A percentile compares a stretch with the other conserved stretches of the same genome.
Conservation (phyloP, 2,329 filamentous ascomycete genomes). For the Hirsutella minnesotensis region DNA sequence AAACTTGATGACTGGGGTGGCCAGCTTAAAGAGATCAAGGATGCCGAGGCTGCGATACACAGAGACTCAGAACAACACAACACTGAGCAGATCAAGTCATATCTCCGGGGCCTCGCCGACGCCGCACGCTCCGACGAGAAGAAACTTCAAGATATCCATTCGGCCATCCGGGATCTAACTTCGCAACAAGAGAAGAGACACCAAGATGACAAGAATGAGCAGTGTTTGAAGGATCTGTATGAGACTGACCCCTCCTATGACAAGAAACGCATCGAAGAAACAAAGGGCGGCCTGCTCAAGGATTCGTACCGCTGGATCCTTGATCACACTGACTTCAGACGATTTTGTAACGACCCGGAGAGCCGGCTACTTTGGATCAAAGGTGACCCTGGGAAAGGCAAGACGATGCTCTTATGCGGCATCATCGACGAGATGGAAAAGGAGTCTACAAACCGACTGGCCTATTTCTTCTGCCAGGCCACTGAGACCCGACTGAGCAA, state of each 20-base stretch:
- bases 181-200: slow-evolving; percentile 5
- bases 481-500: slow-evolving; percentile 23
- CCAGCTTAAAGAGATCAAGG: slow-evolving; percentile 14
- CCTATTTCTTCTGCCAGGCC: slow-evolving; percentile 30
- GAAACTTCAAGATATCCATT: neutral
- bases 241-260: slow-evolving; percentile 19
- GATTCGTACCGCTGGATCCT: slow-evolving; percentile 25
- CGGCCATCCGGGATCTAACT: slow-evolving; percentile 2
- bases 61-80: slow-evolving; percentile 8
- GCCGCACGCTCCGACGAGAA: slow-evolving; percentile 2
- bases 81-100: slow-evolving; percentile 3
- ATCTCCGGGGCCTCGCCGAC: slow-evolving; percentile 6
- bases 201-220: slow-evolving; percentile 7
- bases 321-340: slow-evolving; percentile 12
- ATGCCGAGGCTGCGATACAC: slow-evolving; percentile 12
- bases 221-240: slow-evolving; percentile 12
- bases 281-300: slow-evolving; percentile 19
- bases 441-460: slow-evolving; percentile 2
- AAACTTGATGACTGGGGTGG: neutral
- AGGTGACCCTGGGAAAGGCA: slow-evolving; percentile 22
- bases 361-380: slow-evolving; percentile 19
- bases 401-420: slow-evolving; percentile 23
- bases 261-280: slow-evolving; percentile 21
- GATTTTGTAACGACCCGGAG: slow-evolving; percentile 14
- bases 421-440: slow-evolving; percentile 12